These are phyloP conservation scores for Gossypium mustelinum DNA, from an alignment of 345 rosid species.

Conservation along the genomic window DNA sequence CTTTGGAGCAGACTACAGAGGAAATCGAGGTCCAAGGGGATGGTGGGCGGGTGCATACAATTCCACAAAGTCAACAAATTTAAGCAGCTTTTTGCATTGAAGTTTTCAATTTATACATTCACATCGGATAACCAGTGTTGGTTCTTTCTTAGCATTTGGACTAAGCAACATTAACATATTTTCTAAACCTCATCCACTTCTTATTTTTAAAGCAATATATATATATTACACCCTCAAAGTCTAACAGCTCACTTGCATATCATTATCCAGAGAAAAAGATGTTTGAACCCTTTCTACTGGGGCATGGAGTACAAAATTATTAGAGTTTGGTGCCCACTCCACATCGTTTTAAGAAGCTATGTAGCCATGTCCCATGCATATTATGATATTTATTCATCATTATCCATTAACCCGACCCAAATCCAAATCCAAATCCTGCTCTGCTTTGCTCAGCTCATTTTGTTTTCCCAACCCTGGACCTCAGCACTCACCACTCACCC, in stretches of 20 bases:
- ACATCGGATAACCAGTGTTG: no score
- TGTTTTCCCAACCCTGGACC: no score
- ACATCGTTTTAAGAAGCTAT: slow-evolving; percentile 8
- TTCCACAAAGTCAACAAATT: not conserved
- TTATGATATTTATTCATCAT: not conserved
- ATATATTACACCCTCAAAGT: not conserved
- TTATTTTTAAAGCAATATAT: not conserved
- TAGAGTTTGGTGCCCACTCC: slow-evolving; percentile 17
- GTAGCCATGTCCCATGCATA: slow-evolving; percentile 20
- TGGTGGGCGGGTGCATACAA: not conserved
- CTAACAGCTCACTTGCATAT: not conserved
- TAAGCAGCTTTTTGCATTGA: not conserved
- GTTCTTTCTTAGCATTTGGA: no score
- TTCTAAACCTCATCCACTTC: not conserved
- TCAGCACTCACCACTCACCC: no score
- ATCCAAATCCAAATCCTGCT: no score
- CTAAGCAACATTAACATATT: no score
- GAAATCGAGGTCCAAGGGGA: not conserved
- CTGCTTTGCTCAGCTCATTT: no score
- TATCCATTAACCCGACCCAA: not conserved
- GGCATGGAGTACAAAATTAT: slow-evolving; percentile 18
- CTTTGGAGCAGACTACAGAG: not conserved
- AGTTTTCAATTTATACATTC: no score
- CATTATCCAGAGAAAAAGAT: slow-evolving; percentile 17
- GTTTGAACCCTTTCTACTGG: slow-evolving; percentile 2